These are phyloP conservation scores for Aspergillus kassunensis DNA, from an alignment of 495 filamentous ascomycete genomes.

Conservation along the genomic window DNA sequence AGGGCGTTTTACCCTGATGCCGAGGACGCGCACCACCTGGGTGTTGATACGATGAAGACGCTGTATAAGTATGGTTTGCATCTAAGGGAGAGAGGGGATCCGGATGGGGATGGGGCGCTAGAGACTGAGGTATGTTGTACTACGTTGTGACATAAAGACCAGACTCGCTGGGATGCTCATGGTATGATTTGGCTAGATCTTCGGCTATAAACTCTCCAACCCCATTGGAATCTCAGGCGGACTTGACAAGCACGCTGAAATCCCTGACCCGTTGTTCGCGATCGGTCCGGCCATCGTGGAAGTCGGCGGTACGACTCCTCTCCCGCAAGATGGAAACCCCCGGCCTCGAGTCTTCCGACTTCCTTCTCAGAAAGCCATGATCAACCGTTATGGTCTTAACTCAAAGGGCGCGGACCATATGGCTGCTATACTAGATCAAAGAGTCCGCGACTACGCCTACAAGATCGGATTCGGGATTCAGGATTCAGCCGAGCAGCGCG, in stretches of 20 bases:
- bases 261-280: slow-evolving; percentile 75
- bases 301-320: slow-evolving; percentile 83
- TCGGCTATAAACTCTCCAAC: slow-evolving; percentile 72
- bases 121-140: slow-evolving; percentile 42
- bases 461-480: slow-evolving; percentile 59
- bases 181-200: slow-evolving; percentile 49
- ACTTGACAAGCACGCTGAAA: slow-evolving; percentile 88
- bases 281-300: slow-evolving; percentile 82
- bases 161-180: not conserved
- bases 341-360: slow-evolving; percentile 85
- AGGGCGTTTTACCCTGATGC: slow-evolving; percentile 73
- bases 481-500: slow-evolving; percentile 59
- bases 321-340: slow-evolving; percentile 80
- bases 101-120: slow-evolving; percentile 48
- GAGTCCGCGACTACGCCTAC: slow-evolving; percentile 73
- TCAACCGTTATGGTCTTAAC: slow-evolving; percentile 96
- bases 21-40: slow-evolving; percentile 83
- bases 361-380: slow-evolving; percentile 72
- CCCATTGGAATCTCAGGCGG: slow-evolving; percentile 91
- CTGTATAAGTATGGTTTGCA: slow-evolving; percentile 56
- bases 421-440: slow-evolving; percentile 71
- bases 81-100: slow-evolving; percentile 68
- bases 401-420: slow-evolving; percentile 84
- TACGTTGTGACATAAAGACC: not conserved
- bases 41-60: slow-evolving; percentile 56